Evolutionary conservation across 495 filamentous ascomycete genomes (phyloP), one percentile per base, ranked within the genome.

Genomic region (Bryoglossum gracile): DNA sequence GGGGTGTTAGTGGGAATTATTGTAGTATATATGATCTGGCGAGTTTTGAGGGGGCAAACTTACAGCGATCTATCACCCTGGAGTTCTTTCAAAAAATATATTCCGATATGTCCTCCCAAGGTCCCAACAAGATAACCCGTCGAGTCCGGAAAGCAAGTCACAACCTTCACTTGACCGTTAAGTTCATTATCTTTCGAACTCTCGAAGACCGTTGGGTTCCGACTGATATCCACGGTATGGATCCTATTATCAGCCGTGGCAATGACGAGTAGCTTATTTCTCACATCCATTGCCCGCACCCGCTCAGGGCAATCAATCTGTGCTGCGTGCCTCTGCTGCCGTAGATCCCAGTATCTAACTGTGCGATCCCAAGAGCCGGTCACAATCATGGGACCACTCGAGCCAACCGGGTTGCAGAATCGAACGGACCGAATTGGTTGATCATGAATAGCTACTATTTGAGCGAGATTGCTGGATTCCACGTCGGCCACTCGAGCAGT

Each of bases 341-440:
- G 80, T 33, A 95, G 64, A 63, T 97, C 91, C 91, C 91, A 97
- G 68, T 89, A 94, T 62, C 90, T 94, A 62, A 97, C 69, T 2
- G 81, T 92, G 68, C 90, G 91, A 68, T 97, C 91, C 91, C 91
- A 97, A 3, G 84, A 88, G 25, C 91, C 91, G 1, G 91, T 92
- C 18, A 89, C 80, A 25, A 95, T 72, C 61, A 91, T 79, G 53
- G 70, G 81, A 44, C 64, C 59, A 39, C 70, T 68, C 53, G 67
- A 69, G 40, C 59, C 68, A 44, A 64, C 73, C 50, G 63, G 73
- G 55, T 76, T 71, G 58, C 90, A 81, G 73, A 90, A 90, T 44
- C 86, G 80, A 37, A 84, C 80, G 60, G 73, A 80, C 53, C 78
- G 75, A 54, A 97, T 82, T 1, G 90, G 85, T 28, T 79, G 74